Conservation (phyloP, 2,329 filamentous ascomycete genomes). For the Gnomoniopsis smithogilvyi region DNA sequence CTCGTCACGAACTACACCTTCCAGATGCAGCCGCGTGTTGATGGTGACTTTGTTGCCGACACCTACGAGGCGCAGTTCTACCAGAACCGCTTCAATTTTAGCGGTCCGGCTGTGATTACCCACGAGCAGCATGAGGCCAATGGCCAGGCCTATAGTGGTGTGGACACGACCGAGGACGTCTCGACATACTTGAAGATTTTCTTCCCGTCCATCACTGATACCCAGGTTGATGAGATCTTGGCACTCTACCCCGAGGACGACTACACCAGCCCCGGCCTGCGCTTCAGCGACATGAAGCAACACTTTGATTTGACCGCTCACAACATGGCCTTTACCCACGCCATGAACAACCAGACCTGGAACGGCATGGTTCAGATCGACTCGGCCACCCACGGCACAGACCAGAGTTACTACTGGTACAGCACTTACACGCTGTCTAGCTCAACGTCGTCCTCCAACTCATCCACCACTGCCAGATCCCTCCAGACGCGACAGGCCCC, state of each 20-base stretch:
- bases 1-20: conserved; percentile 27
- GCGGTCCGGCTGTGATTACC: conserved; percentile 30
- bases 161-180: conserved; percentile 31
- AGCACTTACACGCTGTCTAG: conserved; percentile 23
- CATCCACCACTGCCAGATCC: conserved; percentile 5
- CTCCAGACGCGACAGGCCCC: neutral
- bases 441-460: conserved; percentile 10
- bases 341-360: conserved; percentile 33
- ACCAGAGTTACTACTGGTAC: conserved; percentile 34
- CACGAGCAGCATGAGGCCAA: conserved; percentile 34
- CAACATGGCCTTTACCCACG: conserved; percentile 31
- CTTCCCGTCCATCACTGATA: conserved; percentile 32
- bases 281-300: conserved; percentile 34
- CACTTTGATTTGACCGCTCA: conserved; percentile 31
- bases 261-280: conserved; percentile 31
- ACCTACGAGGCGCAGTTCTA: conserved; percentile 34
- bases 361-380: conserved; percentile 31
- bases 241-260: conserved; percentile 29
- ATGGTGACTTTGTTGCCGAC: conserved; percentile 32
- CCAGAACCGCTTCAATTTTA: conserved; percentile 33
- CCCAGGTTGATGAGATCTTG: conserved; percentile 27
- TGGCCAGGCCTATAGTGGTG: conserved; percentile 25
- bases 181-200: conserved; percentile 27
- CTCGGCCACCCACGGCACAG: conserved; percentile 31
- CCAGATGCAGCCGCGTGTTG: conserved; percentile 33